phyloP scores from a whole-genome alignment of 805 yeast genomes.

The Pichia nanzhaoensis region DNA sequence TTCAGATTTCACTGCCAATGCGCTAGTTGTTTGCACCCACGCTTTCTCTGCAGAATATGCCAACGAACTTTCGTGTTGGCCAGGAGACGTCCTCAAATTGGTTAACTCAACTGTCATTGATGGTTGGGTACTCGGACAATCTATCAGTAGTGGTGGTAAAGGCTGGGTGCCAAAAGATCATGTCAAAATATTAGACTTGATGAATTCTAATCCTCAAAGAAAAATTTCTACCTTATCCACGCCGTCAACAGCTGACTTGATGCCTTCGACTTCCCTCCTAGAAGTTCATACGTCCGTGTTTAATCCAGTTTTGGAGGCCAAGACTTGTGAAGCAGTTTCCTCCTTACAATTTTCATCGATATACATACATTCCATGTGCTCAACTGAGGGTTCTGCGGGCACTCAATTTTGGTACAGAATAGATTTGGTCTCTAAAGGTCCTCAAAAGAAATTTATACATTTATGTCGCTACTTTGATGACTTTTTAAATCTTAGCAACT shows the following conservation, averaged over 20 bases:
- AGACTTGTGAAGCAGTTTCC: too few species aligned
- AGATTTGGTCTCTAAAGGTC: constrained; percentile 26
- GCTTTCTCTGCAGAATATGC: constrained; percentile 12
- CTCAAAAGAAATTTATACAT: constrained; percentile 30
- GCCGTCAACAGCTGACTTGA: not conserved
- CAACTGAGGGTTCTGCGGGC: not conserved
- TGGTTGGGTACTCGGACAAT: constrained; percentile 53
- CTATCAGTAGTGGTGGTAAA: constrained; percentile 39
- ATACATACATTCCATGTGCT: constrained; percentile 26
- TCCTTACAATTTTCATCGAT: constrained; percentile 1
- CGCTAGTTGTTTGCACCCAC: constrained; percentile 9
- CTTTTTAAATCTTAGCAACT: constrained; percentile 39
- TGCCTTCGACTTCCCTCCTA: constrained; percentile 1
- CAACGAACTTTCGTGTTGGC: constrained; percentile 39
- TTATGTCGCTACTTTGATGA: constrained; percentile 46
- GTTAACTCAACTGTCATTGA: constrained; percentile 37
- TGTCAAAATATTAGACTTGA: constrained; percentile 15
- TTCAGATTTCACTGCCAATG: not conserved
- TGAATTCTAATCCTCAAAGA: not conserved
- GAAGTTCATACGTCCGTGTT: not conserved
- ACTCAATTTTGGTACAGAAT: constrained; percentile 43
- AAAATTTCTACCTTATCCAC: not conserved
- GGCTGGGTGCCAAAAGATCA: constrained; percentile 49
- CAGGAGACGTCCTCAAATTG: constrained; percentile 48
- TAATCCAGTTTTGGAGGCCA: not conserved